Evolutionary conservation across 1,284 basidiomycete species (phyloP), one percentile per base, ranked within the genome.

Genomic region (Ceratobasidium papillatum): DNA sequence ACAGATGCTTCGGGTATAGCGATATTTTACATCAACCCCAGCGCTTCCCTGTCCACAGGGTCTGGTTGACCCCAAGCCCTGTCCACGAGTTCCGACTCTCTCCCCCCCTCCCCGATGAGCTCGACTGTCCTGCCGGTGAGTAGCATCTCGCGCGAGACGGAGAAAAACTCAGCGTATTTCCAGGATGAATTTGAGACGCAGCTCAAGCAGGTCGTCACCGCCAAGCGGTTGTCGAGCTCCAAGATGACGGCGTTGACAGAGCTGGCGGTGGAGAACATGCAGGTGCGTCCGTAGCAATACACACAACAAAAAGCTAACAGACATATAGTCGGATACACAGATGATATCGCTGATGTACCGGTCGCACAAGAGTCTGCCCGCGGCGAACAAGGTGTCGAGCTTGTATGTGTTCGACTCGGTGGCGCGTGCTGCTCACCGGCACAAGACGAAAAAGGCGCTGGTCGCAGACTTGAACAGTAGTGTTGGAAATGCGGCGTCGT

Each of bases 381-480:
- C 87, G 11, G 80, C 86, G 22, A 83, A 86, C 77, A 95, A 97
- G 80, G 88, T 95, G 76, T 90, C 88, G 59, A 94, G 93, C 82
- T 85, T 98, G 74, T 98, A 98, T 82, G 90, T 91, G 54, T 94
- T 98, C 81, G 95, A 98, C 83, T 93, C 95, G 19, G 86, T 98
- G 76, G 88, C 93, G 56, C 89, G 95, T 74, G 94, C 91, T 19
- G 94, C 94, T 41, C 66, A 69, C 54, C 51, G 66, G 25, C n/a
- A 87, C 89, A 76, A 85, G 85, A 77, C 86, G 80, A 94, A 94
- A 81, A 87, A 89, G 68, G 85, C 85, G 74, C 82, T 89, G 22
- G 84, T 85, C 77, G 87, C 85, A 75, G 88, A 91, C 77, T 79
- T 86, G 22, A 86, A 86, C 66, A 83, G 86, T 27, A 82, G 83